These are phyloP conservation scores for Stemphylium lycopersici DNA, from an alignment of 2,329 filamentous ascomycete species.

Conservation along the genomic window DNA sequence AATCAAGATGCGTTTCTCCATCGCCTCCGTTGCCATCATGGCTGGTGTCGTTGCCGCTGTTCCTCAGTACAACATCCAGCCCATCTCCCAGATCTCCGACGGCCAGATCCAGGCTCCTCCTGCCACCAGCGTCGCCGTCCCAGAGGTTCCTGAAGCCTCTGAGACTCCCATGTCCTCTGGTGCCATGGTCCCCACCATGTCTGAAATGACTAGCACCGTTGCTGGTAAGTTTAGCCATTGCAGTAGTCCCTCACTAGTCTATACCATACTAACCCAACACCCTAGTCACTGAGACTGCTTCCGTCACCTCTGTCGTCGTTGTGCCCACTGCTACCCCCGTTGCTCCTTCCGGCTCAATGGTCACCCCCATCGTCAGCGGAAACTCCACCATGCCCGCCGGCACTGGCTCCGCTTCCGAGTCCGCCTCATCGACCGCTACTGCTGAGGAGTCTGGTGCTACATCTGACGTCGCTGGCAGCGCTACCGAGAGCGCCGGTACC, in stretches of 20 bases:
- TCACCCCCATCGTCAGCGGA: conserved; percentile 15
- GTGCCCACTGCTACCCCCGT: conserved; percentile 18
- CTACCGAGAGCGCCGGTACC: conserved; percentile 11
- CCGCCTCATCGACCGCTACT: conserved; percentile 1
- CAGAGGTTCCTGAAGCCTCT: conserved; percentile 10
- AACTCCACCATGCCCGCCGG: conserved; percentile 13
- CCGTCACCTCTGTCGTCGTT: conserved; percentile 7
- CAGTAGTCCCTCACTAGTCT: neutral
- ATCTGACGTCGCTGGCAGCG: conserved; percentile 13
- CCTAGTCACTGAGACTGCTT: conserved; percentile 1
- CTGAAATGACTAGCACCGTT: too few relatives aligned
- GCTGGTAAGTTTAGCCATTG: too few relatives aligned
- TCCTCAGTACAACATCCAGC: conserved; percentile 33
- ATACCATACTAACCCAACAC: neutral
- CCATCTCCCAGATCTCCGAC: conserved; percentile 48
- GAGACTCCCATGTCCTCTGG: conserved; percentile 1
- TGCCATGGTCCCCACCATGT: neutral
- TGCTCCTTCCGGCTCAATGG: conserved; percentile 6
- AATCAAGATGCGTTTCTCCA: conserved; percentile 43
- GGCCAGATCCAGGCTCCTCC: conserved; percentile 47
- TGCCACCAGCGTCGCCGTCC: conserved; percentile 18
- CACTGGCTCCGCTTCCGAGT: conserved; percentile 4
- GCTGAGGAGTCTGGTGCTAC: conserved; percentile 8
- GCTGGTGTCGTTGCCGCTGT: conserved; percentile 38
- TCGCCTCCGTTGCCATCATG: conserved; percentile 34